These are phyloP conservation scores for Solanum chiquidenum DNA, from an alignment of 257 asterid species.

Conservation along the genomic window DNA sequence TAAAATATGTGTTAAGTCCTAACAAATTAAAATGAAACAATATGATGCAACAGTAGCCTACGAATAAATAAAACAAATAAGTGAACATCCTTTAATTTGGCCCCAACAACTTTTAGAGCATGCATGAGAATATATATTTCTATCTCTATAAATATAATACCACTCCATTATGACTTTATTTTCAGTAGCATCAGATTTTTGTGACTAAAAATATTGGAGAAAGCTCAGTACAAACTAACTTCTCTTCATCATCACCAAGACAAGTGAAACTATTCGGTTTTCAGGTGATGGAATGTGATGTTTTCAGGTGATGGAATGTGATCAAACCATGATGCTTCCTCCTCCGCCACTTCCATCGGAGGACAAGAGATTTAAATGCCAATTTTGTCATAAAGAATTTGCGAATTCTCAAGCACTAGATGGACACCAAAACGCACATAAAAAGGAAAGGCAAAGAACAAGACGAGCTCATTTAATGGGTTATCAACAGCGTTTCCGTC, in stretches of 20 bases:
- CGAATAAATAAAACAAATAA: neutral
- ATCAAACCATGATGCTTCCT: neutral
- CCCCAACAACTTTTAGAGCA: neutral
- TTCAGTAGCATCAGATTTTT: neutral
- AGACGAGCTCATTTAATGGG: conserved; percentile 14
- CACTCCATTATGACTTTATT: neutral
- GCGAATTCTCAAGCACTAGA: conserved; percentile 73
- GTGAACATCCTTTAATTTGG: neutral
- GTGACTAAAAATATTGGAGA: conserved; percentile 32
- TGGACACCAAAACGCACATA: conserved; percentile 85
- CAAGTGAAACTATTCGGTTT: conserved; percentile 54
- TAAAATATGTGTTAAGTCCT: neutral
- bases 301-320: too few species aligned
- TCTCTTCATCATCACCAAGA: conserved; percentile 12
- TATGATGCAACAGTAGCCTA: neutral
- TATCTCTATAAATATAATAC: neutral
- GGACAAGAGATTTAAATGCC: conserved; percentile 47
- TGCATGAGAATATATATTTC: neutral
- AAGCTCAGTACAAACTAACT: conserved; percentile 12
- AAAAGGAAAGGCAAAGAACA: conserved; percentile 62
- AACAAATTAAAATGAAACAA: neutral
- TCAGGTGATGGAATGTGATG: too few species aligned
- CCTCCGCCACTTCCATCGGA: conserved; percentile 7
- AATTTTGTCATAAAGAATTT: conserved; percentile 46
- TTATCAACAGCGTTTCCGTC: conserved; percentile 22